Evolutionary conservation across 805 yeast species (phyloP).

Genomic region (Jamesozyma gamospora): DNA sequence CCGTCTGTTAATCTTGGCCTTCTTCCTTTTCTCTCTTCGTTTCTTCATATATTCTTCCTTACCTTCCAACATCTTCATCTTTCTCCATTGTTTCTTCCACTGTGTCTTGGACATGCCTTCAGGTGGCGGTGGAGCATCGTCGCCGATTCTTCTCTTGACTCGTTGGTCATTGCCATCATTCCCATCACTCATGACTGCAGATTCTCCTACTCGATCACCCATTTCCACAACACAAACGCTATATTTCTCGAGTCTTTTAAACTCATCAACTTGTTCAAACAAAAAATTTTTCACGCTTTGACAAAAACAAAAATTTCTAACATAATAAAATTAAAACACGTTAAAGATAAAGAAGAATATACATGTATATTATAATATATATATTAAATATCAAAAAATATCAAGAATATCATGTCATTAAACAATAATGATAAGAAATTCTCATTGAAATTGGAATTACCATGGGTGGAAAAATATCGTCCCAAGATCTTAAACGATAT

Average conservation of each 20-base stretch:
- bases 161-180: background rate
- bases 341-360: too few relatives aligned
- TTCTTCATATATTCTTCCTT: conserved; percentile 49
- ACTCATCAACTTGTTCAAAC: too few relatives aligned
- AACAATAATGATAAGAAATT: conserved; percentile 4
- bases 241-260: background rate
- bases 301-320: too few relatives aligned
- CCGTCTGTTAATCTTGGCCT: conserved; percentile 33
- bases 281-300: too few relatives aligned
- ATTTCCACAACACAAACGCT: too few relatives aligned
- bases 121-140: conserved; percentile 40
- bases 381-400: too few relatives aligned
- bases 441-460: conserved; percentile 24
- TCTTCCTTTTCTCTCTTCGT: conserved; percentile 47
- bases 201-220: too few relatives aligned
- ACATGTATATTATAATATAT: too few relatives aligned
- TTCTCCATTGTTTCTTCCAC: conserved; percentile 65
- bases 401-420: too few relatives aligned
- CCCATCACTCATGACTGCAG: background rate
- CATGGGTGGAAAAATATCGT: conserved; percentile 92
- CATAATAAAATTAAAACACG: too few relatives aligned
- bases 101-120: conserved; percentile 82
- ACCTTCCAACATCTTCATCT: conserved; percentile 48
- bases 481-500: conserved; percentile 72
- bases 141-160: conserved; percentile 3